Percentiles rank a stretch among this genome's conserved stretches.
Evolutionary conservation across 2,329 filamentous ascomycete genomes (phyloP).

Genomic region (Phaeosphaeriaceae sp.): DNA sequence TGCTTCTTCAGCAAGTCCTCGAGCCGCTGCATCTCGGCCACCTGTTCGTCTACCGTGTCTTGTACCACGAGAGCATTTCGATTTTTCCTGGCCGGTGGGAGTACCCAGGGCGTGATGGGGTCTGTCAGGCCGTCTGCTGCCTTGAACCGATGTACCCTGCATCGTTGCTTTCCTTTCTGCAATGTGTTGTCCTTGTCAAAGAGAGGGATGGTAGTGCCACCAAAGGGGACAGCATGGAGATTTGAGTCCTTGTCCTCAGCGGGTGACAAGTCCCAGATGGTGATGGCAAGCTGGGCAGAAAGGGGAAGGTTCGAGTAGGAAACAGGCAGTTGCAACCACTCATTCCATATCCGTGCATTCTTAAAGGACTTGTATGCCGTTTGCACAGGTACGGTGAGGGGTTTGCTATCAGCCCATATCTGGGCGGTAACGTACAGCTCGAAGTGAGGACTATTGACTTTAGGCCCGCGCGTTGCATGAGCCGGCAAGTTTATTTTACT

Average conservation of each 20-base stretch:
- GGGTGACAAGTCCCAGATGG: slow-evolving; percentile 91
- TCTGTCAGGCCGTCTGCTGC: slow-evolving; percentile 84
- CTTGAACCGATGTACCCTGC: slow-evolving; percentile 79
- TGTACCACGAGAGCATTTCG: slow-evolving; percentile 57
- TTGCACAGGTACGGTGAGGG: slow-evolving; percentile 87
- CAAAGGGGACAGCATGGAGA: slow-evolving; percentile 86
- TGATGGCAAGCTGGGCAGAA: slow-evolving; percentile 86
- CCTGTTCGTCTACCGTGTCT: slow-evolving; percentile 64
- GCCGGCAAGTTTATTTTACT: slow-evolving; percentile 10
- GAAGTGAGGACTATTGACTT: slow-evolving; percentile 68
- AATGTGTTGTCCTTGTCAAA: slow-evolving; percentile 93
- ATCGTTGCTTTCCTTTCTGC: slow-evolving; percentile 91
- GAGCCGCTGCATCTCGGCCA: slow-evolving; percentile 86
- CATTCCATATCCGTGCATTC: slow-evolving; percentile 79
- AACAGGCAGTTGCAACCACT: slow-evolving; percentile 91
- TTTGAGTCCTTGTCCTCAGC: slow-evolving; percentile 72
- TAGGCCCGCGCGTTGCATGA: no score
- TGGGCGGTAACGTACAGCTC: slow-evolving; percentile 94
- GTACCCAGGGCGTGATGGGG: slow-evolving; percentile 75
- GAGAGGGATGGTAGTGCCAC: slow-evolving; percentile 88
- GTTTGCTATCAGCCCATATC: slow-evolving; percentile 95
- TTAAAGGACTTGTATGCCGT: slow-evolving; percentile 94
- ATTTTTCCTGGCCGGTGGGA: slow-evolving; percentile 61
- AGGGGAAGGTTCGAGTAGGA: slow-evolving; percentile 81
- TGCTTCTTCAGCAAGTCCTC: slow-evolving; percentile 95